Evolutionary conservation across 352 stramenopile genomes (phyloP).

Genomic region (Globisporangium splendens): DNA sequence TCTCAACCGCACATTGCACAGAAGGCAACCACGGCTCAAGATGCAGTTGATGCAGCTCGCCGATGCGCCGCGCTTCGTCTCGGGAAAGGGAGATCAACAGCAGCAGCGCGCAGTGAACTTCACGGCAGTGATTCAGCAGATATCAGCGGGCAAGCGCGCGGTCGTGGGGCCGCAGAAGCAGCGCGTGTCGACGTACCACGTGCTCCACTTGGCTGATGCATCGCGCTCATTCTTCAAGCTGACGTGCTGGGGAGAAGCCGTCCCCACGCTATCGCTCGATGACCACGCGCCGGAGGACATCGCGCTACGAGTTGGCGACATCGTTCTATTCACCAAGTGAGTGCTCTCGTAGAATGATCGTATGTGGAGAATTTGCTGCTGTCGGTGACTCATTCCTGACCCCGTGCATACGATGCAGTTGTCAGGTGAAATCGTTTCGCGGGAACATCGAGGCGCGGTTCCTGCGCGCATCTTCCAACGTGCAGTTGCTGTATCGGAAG

Average conservation of each 20-base stretch:
- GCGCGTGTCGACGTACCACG: slow-evolving; percentile 34
- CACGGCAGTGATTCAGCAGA: slow-evolving; percentile 47
- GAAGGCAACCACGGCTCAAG: too few species aligned
- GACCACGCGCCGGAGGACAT: slow-evolving; percentile 31
- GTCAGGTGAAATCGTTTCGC: slow-evolving; percentile 33
- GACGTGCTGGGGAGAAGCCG: slow-evolving; percentile 12
- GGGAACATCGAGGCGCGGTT: slow-evolving; percentile 60
- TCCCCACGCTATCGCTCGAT: slow-evolving; percentile 31
- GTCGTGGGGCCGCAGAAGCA: slow-evolving; percentile 18
- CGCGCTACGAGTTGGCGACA: slow-evolving; percentile 41
- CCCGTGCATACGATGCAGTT: background rate
- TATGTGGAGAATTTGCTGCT: background rate
- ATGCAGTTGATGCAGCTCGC: slow-evolving; percentile 4
- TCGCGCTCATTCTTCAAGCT: slow-evolving; percentile 11
- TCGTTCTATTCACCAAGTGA: slow-evolving; percentile 48
- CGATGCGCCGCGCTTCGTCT: slow-evolving; percentile 18
- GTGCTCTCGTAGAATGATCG: background rate
- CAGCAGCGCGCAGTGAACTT: slow-evolving; percentile 23
- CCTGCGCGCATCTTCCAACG: slow-evolving; percentile 27
- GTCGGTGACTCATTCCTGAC: background rate
- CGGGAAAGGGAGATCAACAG: slow-evolving; percentile 2
- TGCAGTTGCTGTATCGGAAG: slow-evolving; percentile 56
- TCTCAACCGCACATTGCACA: too few species aligned
- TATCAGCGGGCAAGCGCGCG: slow-evolving; percentile 26
- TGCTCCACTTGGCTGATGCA: slow-evolving; percentile 14